Percentiles rank a stretch among this genome's conserved stretches.
Evolutionary conservation across 2,329 filamentous ascomycete species (phyloP).

Genomic region (Aspergillus tubingensis): DNA sequence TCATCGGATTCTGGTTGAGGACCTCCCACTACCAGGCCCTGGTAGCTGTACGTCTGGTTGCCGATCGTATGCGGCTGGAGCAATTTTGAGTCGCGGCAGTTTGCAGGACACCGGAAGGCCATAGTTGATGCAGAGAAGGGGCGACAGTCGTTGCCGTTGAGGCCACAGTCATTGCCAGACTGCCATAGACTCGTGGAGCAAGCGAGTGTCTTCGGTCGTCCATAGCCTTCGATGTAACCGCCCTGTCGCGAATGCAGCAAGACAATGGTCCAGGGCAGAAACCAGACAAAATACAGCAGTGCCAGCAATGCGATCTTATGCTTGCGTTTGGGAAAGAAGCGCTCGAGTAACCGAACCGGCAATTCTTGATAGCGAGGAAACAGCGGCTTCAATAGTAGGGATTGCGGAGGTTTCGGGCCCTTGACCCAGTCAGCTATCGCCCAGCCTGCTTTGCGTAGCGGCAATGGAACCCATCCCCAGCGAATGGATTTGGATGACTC

Average conservation of each 20-base stretch:
- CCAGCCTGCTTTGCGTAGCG: conserved; percentile 47
- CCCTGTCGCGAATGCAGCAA: conserved; percentile 49
- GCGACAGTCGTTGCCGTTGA: conserved; percentile 58
- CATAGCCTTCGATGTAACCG: conserved; percentile 52
- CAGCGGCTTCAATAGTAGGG: conserved; percentile 48
- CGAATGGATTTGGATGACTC: conserved; percentile 51
- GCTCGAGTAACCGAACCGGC: conserved; percentile 47
- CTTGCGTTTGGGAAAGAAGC: conserved; percentile 48
- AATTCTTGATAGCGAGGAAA: conserved; percentile 51
- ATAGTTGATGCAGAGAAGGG: conserved; percentile 56
- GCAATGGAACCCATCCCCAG: conserved; percentile 52
- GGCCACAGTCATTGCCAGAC: conserved; percentile 51
- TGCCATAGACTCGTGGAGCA: conserved; percentile 52
- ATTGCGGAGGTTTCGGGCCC: conserved; percentile 50
- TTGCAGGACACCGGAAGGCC: conserved; percentile 59
- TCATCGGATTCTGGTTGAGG: conserved; percentile 40
- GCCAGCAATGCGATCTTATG: conserved; percentile 48
- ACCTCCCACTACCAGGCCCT: conserved; percentile 55
- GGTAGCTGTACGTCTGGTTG: conserved; percentile 54
- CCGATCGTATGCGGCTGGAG: conserved; percentile 56
- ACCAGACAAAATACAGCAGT: conserved; percentile 49
- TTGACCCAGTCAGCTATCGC: conserved; percentile 49
- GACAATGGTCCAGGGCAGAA: conserved; percentile 50
- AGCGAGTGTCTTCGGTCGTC: conserved; percentile 47
- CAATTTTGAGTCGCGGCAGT: conserved; percentile 51